Conservation (phyloP, 139 green algal species). For the Tetratostichococcus sp. region DNA sequence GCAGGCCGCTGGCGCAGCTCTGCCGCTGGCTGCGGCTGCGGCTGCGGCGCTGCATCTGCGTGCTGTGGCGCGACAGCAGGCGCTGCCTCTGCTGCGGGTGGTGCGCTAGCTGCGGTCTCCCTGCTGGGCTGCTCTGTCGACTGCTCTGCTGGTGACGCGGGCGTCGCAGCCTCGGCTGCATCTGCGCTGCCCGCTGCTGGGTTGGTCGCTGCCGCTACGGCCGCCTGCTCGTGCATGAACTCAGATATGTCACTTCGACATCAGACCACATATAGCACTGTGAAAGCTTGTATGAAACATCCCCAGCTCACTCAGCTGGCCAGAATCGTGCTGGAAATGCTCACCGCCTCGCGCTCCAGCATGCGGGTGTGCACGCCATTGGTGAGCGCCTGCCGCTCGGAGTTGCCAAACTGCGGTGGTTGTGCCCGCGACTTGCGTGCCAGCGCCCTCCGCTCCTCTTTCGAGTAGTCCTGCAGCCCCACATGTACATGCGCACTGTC, state of each 20-base stretch:
- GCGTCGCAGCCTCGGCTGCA: too few species aligned
- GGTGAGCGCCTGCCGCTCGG: constrained; percentile 70
- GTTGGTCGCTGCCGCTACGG: too few species aligned
- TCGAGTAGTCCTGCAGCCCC: constrained; percentile 65
- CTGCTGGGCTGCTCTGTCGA: too few species aligned
- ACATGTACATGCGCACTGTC: too few species aligned
- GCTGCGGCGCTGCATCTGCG: background rate
- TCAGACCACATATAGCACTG: background rate
- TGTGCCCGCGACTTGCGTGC: constrained; percentile 52
- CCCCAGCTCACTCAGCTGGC: background rate
- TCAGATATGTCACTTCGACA: too few species aligned
- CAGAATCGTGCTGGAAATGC: background rate
- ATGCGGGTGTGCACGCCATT: constrained; percentile 70
- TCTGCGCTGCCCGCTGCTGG: too few species aligned
- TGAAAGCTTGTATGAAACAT: background rate
- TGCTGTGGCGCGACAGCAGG: background rate
- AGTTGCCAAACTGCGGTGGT: constrained; percentile 60
- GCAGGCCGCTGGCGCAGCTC: background rate
- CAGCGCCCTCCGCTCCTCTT: constrained; percentile 69
- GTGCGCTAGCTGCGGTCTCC: too few species aligned
- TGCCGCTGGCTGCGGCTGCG: background rate
- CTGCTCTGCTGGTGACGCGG: too few species aligned
- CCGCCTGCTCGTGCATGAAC: too few species aligned
- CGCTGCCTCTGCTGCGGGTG: too few species aligned
- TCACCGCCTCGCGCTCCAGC: constrained; percentile 36